These are phyloP conservation scores for Raphanus hybrid DNA, from an alignment of 441 rosid genomes.

Conservation along the genomic window DNA sequence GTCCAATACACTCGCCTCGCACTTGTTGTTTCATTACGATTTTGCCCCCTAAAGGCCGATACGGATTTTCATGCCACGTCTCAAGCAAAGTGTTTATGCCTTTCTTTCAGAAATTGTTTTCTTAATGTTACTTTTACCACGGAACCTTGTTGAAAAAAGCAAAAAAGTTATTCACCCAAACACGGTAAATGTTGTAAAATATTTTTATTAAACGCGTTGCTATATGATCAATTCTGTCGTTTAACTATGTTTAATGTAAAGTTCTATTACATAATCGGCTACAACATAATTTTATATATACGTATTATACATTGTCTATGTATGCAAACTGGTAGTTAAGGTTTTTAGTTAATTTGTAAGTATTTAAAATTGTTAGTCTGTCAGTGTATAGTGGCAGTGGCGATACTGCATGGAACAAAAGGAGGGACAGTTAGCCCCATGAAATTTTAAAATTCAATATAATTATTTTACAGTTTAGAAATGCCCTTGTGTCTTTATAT, in stretches of 20 bases:
- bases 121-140: neutral
- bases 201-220: neutral
- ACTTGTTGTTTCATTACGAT: neutral
- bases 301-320: too few relatives aligned
- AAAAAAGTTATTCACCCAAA: neutral
- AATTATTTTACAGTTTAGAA: too few relatives aligned
- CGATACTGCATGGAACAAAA: too few relatives aligned
- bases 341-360: too few relatives aligned
- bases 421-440: too few relatives aligned
- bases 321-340: too few relatives aligned
- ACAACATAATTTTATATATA: neutral
- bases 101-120: neutral
- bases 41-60: slow-evolving; percentile 10
- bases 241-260: neutral
- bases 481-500: too few relatives aligned
- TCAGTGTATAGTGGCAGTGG: too few relatives aligned
- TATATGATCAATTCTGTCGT: neutral
- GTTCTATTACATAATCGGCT: neutral
- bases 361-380: too few relatives aligned
- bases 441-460: too few relatives aligned
- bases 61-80: slow-evolving; percentile 5
- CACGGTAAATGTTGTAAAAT: neutral
- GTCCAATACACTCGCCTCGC: slow-evolving; percentile 22
- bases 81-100: neutral
- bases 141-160: neutral